These are phyloP conservation scores for Reutealis trisperma DNA, from an alignment of 345 rosid species.

Conservation along the genomic window DNA sequence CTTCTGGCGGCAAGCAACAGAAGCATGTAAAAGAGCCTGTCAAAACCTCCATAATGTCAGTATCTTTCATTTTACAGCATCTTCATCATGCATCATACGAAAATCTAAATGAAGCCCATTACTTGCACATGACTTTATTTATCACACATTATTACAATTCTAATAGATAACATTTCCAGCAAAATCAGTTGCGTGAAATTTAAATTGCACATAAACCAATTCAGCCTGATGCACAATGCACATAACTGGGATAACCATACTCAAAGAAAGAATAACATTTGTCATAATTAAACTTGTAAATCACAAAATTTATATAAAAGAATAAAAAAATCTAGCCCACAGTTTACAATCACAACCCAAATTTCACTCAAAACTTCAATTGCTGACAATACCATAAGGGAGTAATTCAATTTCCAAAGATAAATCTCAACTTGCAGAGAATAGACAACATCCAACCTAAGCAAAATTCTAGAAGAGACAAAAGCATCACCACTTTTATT, in stretches of 20 bases:
- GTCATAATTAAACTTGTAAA: background rate
- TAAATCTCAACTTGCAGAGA: background rate
- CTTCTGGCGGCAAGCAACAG: constrained; percentile 83
- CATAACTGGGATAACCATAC: background rate
- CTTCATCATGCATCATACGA: background rate
- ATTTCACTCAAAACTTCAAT: background rate
- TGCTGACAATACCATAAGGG: background rate
- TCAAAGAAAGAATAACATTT: background rate
- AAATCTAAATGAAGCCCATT: background rate
- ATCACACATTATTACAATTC: background rate
- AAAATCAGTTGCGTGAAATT: background rate
- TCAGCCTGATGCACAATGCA: background rate
- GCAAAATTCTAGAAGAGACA: background rate
- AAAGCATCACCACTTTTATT: background rate
- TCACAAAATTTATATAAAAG: background rate
- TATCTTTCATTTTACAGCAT: constrained; percentile 1
- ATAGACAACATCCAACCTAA: background rate
- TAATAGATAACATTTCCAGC: background rate
- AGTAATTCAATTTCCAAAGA: background rate
- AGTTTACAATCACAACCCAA: background rate
- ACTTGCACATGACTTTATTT: background rate
- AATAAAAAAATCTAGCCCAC: too few species aligned
- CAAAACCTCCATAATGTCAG: constrained; percentile 22
- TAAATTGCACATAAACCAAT: background rate
- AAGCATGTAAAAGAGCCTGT: constrained; percentile 97